A percentile compares a stretch with the other conserved stretches of the same genome.
phyloP scores from a whole-genome alignment of 495 filamentous ascomycete species.

The Tuber microsphaerosporum region DNA sequence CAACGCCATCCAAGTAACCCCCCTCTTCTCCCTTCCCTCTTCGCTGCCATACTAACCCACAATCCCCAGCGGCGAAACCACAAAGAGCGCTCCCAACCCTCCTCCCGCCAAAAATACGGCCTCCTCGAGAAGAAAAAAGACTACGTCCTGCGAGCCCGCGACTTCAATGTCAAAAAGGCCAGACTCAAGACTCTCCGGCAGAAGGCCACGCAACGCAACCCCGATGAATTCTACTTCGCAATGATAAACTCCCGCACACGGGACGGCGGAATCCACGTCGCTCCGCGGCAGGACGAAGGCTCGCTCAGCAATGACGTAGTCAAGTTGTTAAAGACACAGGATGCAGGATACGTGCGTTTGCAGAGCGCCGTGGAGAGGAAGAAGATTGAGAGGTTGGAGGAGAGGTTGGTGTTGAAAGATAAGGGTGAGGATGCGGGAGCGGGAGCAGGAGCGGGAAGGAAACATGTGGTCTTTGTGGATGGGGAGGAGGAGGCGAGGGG shows the following conservation, averaged over 20 bases:
- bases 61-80: conserved; percentile 55
- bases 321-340: conserved; percentile 90
- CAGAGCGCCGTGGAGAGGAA: conserved; percentile 54
- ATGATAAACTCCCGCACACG: conserved; percentile 62
- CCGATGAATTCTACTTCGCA: conserved; percentile 91
- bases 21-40: not conserved
- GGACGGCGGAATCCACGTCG: conserved; percentile 56
- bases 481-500: conserved; percentile 49
- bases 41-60: not conserved
- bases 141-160: conserved; percentile 81
- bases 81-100: conserved; percentile 78
- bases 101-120: conserved; percentile 73
- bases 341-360: conserved; percentile 76
- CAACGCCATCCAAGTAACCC: conserved; percentile 63
- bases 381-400: conserved; percentile 55
- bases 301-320: conserved; percentile 61
- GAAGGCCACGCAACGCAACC: conserved; percentile 81
- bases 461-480: conserved; percentile 55
- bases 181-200: conserved; percentile 67
- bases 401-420: conserved; percentile 45
- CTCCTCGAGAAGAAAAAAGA: conserved; percentile 92
- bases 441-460: conserved; percentile 42
- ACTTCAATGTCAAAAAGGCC: conserved; percentile 80
- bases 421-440: conserved; percentile 43
- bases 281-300: conserved; percentile 49